These are phyloP conservation scores for Penicillium paneum DNA, from an alignment of 2,329 filamentous ascomycete species.

Conservation along the genomic window DNA sequence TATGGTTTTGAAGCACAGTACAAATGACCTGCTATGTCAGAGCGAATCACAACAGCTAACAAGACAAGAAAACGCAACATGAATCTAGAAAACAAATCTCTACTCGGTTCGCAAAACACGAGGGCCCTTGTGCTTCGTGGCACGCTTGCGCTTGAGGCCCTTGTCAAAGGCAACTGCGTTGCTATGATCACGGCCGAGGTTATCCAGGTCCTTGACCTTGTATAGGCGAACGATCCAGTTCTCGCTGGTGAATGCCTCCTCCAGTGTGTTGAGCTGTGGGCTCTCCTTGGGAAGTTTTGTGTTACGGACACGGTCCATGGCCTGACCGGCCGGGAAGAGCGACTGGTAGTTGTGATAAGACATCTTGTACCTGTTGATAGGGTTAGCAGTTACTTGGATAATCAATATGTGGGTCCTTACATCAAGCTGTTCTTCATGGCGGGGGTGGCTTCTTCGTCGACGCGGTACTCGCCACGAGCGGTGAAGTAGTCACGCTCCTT, in stretches of 20 bases:
- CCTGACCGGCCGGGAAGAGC: slow-evolving; percentile 89
- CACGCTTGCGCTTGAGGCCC: slow-evolving; percentile 53
- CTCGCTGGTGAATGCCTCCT: slow-evolving; percentile 97
- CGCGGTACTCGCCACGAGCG: slow-evolving; percentile 84
- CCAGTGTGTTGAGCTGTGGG: slow-evolving; percentile 80
- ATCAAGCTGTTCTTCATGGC: slow-evolving; percentile 99
- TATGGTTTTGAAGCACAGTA: slow-evolving; percentile 8
- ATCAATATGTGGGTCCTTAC: slow-evolving; percentile 55
- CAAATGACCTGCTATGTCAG: slow-evolving; percentile 8
- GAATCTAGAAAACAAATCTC: slow-evolving; percentile 12
- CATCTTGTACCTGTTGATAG: slow-evolving; percentile 87
- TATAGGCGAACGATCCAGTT: slow-evolving; percentile 99
- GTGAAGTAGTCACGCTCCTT: slow-evolving; percentile 98
- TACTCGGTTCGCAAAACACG: slow-evolving; percentile 46
- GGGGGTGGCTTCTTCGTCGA: slow-evolving; percentile 88
- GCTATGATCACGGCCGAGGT: slow-evolving; percentile 84
- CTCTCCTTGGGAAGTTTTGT: slow-evolving; percentile 76
- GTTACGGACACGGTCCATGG: slow-evolving; percentile 82
- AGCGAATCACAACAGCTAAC: slow-evolving; percentile 12
- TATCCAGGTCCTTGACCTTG: slow-evolving; percentile 99
- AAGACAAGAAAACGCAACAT: slow-evolving; percentile 8
- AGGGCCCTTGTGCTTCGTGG: slow-evolving; percentile 44
- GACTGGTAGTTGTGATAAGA: slow-evolving; percentile 97
- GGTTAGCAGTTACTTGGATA: slow-evolving; percentile 18
- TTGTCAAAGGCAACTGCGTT: slow-evolving; percentile 54